Conservation (phyloP, 371 early-diverging fungal species). For the Batkoa obscura region DNA sequence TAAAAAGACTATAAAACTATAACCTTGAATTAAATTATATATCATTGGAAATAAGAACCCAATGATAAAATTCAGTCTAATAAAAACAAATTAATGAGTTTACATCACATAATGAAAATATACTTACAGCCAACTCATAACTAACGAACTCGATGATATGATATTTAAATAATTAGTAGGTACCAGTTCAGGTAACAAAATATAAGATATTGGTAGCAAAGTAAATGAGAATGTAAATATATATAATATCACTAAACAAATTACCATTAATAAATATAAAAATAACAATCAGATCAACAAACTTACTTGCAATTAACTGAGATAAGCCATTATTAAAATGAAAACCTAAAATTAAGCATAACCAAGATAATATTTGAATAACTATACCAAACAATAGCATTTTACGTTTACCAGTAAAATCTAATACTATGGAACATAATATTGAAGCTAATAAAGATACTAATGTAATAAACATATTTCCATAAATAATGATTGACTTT, state of each 20-base stretch:
- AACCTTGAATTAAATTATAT: conserved; percentile 22
- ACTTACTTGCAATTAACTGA: not conserved
- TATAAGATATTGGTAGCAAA: conserved; percentile 64
- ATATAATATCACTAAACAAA: conserved; percentile 45
- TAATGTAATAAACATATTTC: not conserved
- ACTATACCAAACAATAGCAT: not conserved
- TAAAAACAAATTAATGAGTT: conserved; percentile 12
- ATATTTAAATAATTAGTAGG: conserved; percentile 17
- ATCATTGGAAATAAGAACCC: conserved; percentile 19
- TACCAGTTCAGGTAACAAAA: conserved; percentile 46
- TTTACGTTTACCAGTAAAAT: not conserved
- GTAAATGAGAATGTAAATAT: conserved; percentile 62
- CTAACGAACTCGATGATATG: conserved; percentile 19
- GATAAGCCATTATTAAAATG: not conserved
- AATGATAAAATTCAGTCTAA: conserved; percentile 14
- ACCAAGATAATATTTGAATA: not conserved
- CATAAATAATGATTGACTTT: conserved; percentile 13
- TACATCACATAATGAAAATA: conserved; percentile 9
- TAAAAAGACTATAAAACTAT: conserved; percentile 32
- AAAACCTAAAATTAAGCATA: not conserved
- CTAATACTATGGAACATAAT: not conserved
- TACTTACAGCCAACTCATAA: conserved; percentile 19
- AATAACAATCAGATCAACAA: not conserved
- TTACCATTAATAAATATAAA: conserved; percentile 24
- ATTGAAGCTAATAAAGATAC: not conserved